phyloP scores from a whole-genome alignment of 176 grass and related monocot species.

The Otatea glauca region DNA sequence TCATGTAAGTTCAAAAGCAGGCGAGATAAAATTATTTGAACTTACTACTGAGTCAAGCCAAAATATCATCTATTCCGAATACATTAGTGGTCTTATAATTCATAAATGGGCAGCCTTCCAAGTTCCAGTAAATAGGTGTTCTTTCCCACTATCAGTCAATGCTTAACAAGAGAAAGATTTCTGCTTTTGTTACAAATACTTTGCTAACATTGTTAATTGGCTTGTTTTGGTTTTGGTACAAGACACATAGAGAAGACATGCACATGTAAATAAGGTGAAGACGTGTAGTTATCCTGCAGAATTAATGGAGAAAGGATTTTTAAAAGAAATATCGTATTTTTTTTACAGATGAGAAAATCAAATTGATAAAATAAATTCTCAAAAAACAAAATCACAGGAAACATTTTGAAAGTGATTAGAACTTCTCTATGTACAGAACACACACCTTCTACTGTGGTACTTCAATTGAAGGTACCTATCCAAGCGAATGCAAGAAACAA shows the following conservation, averaged over 20 bases:
- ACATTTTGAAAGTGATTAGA: conserved; percentile 3
- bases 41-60: conserved; percentile 10
- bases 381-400: conserved; percentile 11
- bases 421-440: conserved; percentile 42
- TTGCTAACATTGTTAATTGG: not conserved
- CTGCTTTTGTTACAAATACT: not conserved
- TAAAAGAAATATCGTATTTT: not conserved
- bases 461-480: conserved; percentile 61
- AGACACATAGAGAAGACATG: not conserved
- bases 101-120: conserved; percentile 11
- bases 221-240: not conserved
- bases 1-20: conserved; percentile 11
- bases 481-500: conserved; percentile 67
- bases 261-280: not conserved
- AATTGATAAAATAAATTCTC: conserved; percentile 23
- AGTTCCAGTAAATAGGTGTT: not conserved
- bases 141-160: not conserved
- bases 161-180: not conserved
- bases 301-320: not conserved
- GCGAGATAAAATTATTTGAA: conserved; percentile 15
- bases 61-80: conserved; percentile 4
- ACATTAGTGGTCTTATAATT: not conserved
- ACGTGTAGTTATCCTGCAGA: not conserved
- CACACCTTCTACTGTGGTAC: conserved; percentile 60
- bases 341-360: not conserved